Evolutionary conservation across 2,329 filamentous ascomycete genomes (phyloP), one percentile per base, ranked within the genome.

Genomic region (Hymenotorrendiella dingleyae): DNA sequence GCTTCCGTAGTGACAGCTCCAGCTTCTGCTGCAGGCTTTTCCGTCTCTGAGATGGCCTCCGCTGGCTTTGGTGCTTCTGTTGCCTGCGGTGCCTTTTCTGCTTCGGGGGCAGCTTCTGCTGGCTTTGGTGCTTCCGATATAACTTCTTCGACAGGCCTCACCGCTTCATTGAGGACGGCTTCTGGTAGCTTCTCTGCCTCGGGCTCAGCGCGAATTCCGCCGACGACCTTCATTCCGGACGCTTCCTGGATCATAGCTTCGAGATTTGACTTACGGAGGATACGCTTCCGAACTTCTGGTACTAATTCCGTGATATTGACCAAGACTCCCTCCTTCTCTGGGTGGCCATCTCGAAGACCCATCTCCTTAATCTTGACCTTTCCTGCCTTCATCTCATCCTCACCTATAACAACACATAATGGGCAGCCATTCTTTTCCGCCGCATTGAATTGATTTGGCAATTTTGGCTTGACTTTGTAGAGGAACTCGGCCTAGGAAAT

Each of bases 281-380:
- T 55, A 46, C 74, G 63, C 46, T 61, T 63, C 62, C 73, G 77
- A 30, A 89, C 71, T 64, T 87, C 83, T 10, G 68, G 62, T 3
- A 80, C 76, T 58, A 90, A 66, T 42, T 80, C 71, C 23, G 65
- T 66, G 50, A 84, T 71, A 40, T 81, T 70, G 17, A 96, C 78
- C 43, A 89, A 67, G 30, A 90, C 74, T 37, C 90, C 91, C 46
- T 94, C 86, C 70, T 96, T 95, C 64, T 95, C 87, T 0, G 88
- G 82, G 71, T 96, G 86, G 20, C 81, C 87, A 29, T 93, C 83
- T 3, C 76, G 74, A 43, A 94, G 71, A 34, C 88, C 82, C 68
- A 89, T 74, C 70, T 84, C 80, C 79, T 97, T 97, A 62, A 96
- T 76, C 67, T 85, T 87, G 54, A 94, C 84, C 63, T 94, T 84